These are phyloP conservation scores for Calonectria fujianensis DNA, from an alignment of 2,329 filamentous ascomycete species.

Conservation along the genomic window DNA sequence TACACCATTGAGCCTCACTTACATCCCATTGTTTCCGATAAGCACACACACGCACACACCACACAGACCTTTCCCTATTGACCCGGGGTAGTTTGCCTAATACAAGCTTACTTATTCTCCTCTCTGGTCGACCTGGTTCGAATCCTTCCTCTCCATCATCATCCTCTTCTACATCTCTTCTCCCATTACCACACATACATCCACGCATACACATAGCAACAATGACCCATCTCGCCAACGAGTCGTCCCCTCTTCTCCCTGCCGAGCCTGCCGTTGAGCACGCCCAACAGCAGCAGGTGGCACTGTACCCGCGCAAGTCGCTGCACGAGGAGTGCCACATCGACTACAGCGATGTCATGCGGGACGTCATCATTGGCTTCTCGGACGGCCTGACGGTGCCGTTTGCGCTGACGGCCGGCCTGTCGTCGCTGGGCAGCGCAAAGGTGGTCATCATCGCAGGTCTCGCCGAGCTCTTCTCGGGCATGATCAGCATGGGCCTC, in stretches of 20 bases:
- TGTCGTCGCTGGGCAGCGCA: constrained; percentile 79
- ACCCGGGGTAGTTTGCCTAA: neutral
- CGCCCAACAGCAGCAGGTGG: constrained; percentile 49
- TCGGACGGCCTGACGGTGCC: constrained; percentile 87
- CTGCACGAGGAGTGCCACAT: constrained; percentile 54
- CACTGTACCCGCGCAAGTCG: constrained; percentile 51
- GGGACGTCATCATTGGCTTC: constrained; percentile 84
- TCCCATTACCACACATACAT: neutral
- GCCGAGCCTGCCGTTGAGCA: constrained; percentile 57
- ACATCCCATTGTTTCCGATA: constrained; percentile 23
- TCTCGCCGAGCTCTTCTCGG: constrained; percentile 84
- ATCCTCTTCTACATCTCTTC: neutral
- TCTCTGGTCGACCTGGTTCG: neutral
- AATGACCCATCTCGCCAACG: constrained; percentile 55
- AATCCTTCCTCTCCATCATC: neutral
- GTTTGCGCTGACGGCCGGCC: constrained; percentile 85
- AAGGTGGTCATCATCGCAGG: constrained; percentile 82
- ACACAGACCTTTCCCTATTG: constrained; percentile 8
- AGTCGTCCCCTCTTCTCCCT: constrained; percentile 59
- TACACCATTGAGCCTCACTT: constrained; percentile 26
- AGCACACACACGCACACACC: constrained; percentile 2
- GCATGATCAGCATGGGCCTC: constrained; percentile 86
- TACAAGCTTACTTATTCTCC: neutral
- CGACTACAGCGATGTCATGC: constrained; percentile 68
- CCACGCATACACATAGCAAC: neutral